A percentile compares a stretch with the other conserved stretches of the same genome.
Evolutionary conservation across 2,329 filamentous ascomycete genomes (phyloP).

Genomic region (Trichoderma atrobrunneum): DNA sequence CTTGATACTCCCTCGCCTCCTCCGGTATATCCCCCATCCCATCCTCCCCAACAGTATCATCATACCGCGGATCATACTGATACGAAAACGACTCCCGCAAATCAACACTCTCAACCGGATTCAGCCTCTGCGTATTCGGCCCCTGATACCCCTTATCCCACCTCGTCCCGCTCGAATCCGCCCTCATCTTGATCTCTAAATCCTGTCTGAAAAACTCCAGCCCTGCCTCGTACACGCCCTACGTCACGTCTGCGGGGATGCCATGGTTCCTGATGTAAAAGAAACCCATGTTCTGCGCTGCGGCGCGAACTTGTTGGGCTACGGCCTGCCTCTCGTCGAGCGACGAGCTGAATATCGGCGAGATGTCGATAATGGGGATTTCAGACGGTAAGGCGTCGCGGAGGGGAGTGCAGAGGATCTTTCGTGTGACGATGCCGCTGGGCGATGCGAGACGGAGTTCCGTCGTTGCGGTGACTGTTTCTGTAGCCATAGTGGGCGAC

Average conservation of each 20-base stretch:
- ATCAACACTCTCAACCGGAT: slow-evolving; percentile 49
- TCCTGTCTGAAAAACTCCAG: slow-evolving; percentile 50
- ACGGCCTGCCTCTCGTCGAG: slow-evolving; percentile 38
- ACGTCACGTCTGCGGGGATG: slow-evolving; percentile 34
- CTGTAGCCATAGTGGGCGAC: slow-evolving; percentile 10
- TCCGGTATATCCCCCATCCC: slow-evolving; percentile 42
- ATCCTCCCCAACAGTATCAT: slow-evolving; percentile 40
- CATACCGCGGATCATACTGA: slow-evolving; percentile 51
- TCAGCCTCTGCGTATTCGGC: slow-evolving; percentile 44
- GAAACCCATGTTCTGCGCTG: slow-evolving; percentile 51
- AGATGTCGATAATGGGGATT: slow-evolving; percentile 54
- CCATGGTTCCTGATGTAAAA: slow-evolving; percentile 55
- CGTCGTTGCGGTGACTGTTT: slow-evolving; percentile 23
- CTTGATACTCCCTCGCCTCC: slow-evolving; percentile 41
- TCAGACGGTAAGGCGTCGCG: slow-evolving; percentile 41
- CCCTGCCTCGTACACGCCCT: slow-evolving; percentile 33
- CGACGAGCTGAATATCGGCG: slow-evolving; percentile 37
- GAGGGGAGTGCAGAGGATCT: slow-evolving; percentile 35
- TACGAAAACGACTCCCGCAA: slow-evolving; percentile 51
- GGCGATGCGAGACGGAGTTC: slow-evolving; percentile 37
- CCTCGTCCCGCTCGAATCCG: slow-evolving; percentile 36
- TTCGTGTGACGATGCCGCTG: slow-evolving; percentile 37
- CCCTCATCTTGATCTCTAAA: slow-evolving; percentile 40
- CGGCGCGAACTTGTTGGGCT: slow-evolving; percentile 41
- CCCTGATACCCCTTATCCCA: slow-evolving; percentile 49